Percentiles rank a stretch among this genome's conserved stretches.
Conservation (phyloP, 169 alveolate species). For the Plasmodium vinckei region DNA sequence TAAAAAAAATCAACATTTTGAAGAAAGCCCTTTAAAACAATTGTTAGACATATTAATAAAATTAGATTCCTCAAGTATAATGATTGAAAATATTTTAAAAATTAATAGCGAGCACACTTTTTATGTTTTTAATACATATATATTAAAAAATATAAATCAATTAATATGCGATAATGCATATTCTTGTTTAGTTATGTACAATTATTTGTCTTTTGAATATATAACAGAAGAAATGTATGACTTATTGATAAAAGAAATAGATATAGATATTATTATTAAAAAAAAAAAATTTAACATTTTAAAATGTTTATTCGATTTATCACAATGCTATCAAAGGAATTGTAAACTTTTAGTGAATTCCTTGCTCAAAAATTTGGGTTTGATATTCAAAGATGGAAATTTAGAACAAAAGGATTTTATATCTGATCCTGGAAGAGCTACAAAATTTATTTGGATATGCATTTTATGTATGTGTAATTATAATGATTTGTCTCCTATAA, state of each 20-base stretch:
- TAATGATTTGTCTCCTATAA: slow-evolving; percentile 15
- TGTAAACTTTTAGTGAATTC: slow-evolving; percentile 25
- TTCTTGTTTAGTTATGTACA: slow-evolving; percentile 43
- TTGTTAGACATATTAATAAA: slow-evolving; percentile 34
- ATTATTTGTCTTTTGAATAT: slow-evolving; percentile 44
- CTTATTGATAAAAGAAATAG: slow-evolving; percentile 30
- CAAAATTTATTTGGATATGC: slow-evolving; percentile 67
- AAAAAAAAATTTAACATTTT: slow-evolving; percentile 33
- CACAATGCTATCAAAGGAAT: slow-evolving; percentile 38
- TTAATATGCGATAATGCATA: slow-evolving; percentile 53
- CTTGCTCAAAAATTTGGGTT: slow-evolving; percentile 9
- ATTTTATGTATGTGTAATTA: slow-evolving; percentile 55
- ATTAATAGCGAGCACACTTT: slow-evolving; percentile 50
- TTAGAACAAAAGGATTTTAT: not conserved
- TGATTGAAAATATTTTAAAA: slow-evolving; percentile 62
- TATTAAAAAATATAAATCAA: slow-evolving; percentile 41
- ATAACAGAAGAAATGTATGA: slow-evolving; percentile 75
- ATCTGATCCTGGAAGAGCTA: not conserved
- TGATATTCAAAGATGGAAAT: not conserved
- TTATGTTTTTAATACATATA: slow-evolving; percentile 51
- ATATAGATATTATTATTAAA: slow-evolving; percentile 18
- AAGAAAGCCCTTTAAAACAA: slow-evolving; percentile 64
- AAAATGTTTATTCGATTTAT: slow-evolving; percentile 35
- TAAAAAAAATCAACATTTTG: not conserved
- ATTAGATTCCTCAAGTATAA: slow-evolving; percentile 36